These are phyloP conservation scores for Sextonia rubra DNA, from an alignment of 164 flowering plant species.

Conservation along the genomic window DNA sequence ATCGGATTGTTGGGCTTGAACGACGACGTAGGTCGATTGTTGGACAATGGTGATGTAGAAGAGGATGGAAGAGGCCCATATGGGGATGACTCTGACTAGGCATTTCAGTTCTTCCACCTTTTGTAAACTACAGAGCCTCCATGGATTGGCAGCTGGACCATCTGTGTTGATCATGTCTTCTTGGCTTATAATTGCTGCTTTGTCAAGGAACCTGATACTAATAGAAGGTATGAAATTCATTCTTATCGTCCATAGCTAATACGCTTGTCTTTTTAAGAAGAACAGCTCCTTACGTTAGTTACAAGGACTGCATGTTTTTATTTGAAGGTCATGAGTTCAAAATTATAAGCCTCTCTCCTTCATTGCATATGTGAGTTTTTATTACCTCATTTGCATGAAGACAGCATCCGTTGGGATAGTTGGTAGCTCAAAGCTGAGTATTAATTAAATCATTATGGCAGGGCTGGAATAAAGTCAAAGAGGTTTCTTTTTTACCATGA, in stretches of 20 bases:
- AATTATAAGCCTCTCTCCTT: too few species aligned
- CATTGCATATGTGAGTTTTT: too few species aligned
- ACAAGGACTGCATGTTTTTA: too few species aligned
- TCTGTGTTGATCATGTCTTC: slow-evolving; percentile 49
- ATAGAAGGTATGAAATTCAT: too few species aligned
- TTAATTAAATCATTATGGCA: too few species aligned
- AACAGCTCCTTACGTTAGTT: too few species aligned
- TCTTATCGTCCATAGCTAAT: too few species aligned
- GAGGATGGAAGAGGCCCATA: slow-evolving; percentile 50
- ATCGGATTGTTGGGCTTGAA: slow-evolving; percentile 57
- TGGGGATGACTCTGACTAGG: slow-evolving; percentile 60
- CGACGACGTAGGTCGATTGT: slow-evolving; percentile 34
- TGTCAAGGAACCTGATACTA: slow-evolving; percentile 54
- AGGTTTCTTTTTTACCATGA: slow-evolving; percentile 17
- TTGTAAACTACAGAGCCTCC: slow-evolving; percentile 70
- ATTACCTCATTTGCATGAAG: too few species aligned
- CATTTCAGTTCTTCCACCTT: slow-evolving; percentile 84
- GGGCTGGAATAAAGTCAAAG: slow-evolving; percentile 25
- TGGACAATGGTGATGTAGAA: slow-evolving; percentile 34
- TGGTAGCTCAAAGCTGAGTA: too few species aligned
- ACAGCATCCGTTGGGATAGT: too few species aligned
- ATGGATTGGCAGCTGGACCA: slow-evolving; percentile 61
- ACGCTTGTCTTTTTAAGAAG: too few species aligned
- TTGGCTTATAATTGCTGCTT: slow-evolving; percentile 57
- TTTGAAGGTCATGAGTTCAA: too few species aligned